Conservation (phyloP, 768 basidiomycete genomes). For the Lyophyllum shimeji region DNA sequence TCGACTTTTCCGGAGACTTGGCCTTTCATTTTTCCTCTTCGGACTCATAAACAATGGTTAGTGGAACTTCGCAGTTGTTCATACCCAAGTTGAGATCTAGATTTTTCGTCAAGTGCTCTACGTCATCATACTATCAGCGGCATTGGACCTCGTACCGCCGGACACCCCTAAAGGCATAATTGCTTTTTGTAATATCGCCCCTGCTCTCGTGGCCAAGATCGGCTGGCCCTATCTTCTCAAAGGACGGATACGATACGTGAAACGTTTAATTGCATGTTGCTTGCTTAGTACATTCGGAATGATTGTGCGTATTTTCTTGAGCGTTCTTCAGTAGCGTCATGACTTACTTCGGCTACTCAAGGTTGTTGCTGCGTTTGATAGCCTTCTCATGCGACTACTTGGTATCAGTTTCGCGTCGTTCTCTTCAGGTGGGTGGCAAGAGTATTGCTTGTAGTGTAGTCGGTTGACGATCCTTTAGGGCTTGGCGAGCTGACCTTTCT, state of each 20-base stretch:
- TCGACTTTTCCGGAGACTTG: constrained; percentile 36
- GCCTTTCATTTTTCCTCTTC: constrained; percentile 83
- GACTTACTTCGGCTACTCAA: constrained; percentile 24
- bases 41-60: constrained; percentile 91
- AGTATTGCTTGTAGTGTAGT: not conserved
- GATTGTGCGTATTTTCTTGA: constrained; percentile 57
- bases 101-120: constrained; percentile 65
- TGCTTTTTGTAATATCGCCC: constrained; percentile 92
- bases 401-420: constrained; percentile 84
- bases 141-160: constrained; percentile 89
- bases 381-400: constrained; percentile 65
- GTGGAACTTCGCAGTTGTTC: constrained; percentile 7
- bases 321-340: not conserved
- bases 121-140: constrained; percentile 95
- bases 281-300: constrained; percentile 78
- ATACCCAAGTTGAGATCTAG: not conserved
- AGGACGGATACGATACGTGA: constrained; percentile 80
- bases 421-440: constrained; percentile 62
- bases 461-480: constrained; percentile 41
- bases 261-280: constrained; percentile 75
- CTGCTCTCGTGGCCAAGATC: constrained; percentile 82
- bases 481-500: constrained; percentile 94
- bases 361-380: constrained; percentile 77
- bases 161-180: constrained; percentile 94
- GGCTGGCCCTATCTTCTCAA: constrained; percentile 90